phyloP scores from a whole-genome alignment of 306 rosid genomes.

The Prunus salicina region DNA sequence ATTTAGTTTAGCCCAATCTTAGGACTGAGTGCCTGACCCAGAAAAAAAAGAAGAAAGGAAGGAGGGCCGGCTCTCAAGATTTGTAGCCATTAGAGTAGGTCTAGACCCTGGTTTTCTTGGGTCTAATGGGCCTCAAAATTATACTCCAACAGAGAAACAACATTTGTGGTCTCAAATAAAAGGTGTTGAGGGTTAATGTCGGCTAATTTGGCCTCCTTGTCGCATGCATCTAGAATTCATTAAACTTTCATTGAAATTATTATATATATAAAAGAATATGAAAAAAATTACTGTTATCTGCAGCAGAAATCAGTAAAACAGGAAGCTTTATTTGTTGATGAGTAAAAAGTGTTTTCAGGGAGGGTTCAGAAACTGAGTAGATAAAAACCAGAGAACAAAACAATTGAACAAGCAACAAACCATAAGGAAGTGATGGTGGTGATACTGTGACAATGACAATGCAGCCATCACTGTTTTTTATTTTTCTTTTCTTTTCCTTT shows the following conservation, averaged over 20 bases:
- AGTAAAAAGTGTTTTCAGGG: not conserved
- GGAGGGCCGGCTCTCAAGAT: not conserved
- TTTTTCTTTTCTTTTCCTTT: no score
- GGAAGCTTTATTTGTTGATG: not conserved
- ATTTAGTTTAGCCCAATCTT: not conserved
- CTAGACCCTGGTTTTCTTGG: not conserved
- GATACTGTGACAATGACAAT: not conserved
- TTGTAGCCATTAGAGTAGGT: not conserved
- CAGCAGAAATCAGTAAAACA: not conserved
- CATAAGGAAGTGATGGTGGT: slow-evolving; percentile 2
- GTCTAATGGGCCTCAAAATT: not conserved
- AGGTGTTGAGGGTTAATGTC: no score
- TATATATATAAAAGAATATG: not conserved
- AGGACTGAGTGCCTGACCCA: not conserved
- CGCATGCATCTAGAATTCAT: no score
- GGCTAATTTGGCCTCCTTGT: no score
- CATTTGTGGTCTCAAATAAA: no score
- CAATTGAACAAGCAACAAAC: not conserved
- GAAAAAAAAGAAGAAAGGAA: not conserved
- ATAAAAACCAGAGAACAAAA: slow-evolving; percentile 6
- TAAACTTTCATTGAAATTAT: no score
- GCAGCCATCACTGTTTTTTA: not conserved
- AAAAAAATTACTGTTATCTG: not conserved
- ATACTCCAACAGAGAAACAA: not conserved
- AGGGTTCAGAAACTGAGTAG: not conserved